Evolutionary conservation across 345 rosid genomes (phyloP), one percentile per base, ranked within the genome.

Genomic region (Balakata baccata): DNA sequence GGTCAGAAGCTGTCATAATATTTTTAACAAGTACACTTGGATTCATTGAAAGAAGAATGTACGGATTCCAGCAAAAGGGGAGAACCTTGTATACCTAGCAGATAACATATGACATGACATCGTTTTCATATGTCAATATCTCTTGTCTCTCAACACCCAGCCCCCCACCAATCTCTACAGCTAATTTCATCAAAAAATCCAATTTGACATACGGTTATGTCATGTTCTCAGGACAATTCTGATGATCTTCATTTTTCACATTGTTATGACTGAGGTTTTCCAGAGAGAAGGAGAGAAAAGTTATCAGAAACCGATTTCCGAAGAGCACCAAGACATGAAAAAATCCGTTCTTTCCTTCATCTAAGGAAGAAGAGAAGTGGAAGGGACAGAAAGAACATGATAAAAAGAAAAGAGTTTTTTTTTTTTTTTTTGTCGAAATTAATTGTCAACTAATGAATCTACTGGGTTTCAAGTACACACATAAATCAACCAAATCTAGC

Each of bases 11-110:
- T 12, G 25, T 34, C 7, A 46, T 75, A 41, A 18, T 52, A 45
- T 54, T 37, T 68, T 63, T 3, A 62, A 61, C 20, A 63, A 47
- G 12, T 50, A 17, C 53, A 69, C 7, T 16, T 64, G 45, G 7
- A 8, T 70, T 73, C 52, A 76, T 66, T 61, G 68, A 77, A 76
- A 50, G 46, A 25, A 54, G 47, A 11, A 29, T 7, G 37, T 47
- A 54, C 64, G 68, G 76, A 78, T n/a, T n/a, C n/a, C n/a, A n/a
- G n/a, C n/a, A n/a, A n/a, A n/a, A n/a, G n/a, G n/a, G n/a, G n/a
- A 53, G 66, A 65, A 49, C 61, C 64, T 56, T 63, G 9, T 56
- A 37, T 54, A 49, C 20, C 70, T 62, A 45, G 64, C 61, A 50
- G 69, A 45, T 45, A 51, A 63, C 50, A 11, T 14, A 14, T 23